Percentiles rank a stretch among this genome's conserved stretches.
Evolutionary conservation across 371 early-diverging fungal species (phyloP).

Genomic region (Coemansia sp.): DNA sequence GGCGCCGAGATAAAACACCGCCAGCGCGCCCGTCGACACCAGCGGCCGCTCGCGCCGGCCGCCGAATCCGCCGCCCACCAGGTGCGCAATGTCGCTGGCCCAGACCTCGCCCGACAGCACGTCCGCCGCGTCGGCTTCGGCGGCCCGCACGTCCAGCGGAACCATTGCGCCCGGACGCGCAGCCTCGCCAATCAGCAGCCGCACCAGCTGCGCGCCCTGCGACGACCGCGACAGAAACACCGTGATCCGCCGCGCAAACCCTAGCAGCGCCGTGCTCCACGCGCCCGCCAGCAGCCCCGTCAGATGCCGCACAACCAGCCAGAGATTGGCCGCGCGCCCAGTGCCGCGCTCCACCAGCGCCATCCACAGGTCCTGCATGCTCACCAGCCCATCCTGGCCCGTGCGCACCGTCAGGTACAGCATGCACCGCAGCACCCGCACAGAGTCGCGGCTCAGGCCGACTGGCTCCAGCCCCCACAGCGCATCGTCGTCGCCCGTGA

Average conservation of each 20-base stretch:
- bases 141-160: conserved; percentile 13
- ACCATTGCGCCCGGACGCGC: conserved; percentile 17
- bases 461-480: conserved; percentile 14
- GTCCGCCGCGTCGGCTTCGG: conserved; percentile 2
- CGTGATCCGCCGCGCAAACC: conserved; percentile 16
- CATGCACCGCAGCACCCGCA: conserved; percentile 76
- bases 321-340: conserved; percentile 17
- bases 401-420: conserved; percentile 83
- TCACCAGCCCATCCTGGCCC: conserved; percentile 74
- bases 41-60: conserved; percentile 2
- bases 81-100: conserved; percentile 22
- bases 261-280: conserved; percentile 29
- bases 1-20: conserved; percentile 39
- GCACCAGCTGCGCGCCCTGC: conserved; percentile 30
- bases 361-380: conserved; percentile 80
- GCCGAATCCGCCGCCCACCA: neutral
- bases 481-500: conserved; percentile 48
- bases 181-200: conserved; percentile 21
- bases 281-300: conserved; percentile 17
- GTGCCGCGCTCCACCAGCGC: conserved; percentile 61
- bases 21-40: conserved; percentile 32
- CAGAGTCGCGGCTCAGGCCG: conserved; percentile 56
- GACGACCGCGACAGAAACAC: conserved; percentile 36
- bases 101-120: conserved; percentile 25
- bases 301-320: conserved; percentile 36